These are phyloP conservation scores for Silene coronaria DNA, from an alignment of 179 eudicot species.

Conservation along the genomic window DNA sequence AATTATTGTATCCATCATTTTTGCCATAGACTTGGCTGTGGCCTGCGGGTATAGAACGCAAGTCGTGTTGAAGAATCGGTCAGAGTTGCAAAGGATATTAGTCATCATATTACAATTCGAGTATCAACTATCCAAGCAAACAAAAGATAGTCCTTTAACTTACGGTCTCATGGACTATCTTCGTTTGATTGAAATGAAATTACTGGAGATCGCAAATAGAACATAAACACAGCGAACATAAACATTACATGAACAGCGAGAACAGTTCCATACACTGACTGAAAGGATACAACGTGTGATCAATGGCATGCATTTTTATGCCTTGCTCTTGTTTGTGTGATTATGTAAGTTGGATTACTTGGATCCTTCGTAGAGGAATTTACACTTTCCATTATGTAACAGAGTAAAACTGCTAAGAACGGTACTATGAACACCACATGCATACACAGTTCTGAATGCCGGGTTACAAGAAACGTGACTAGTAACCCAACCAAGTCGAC, in stretches of 20 bases:
- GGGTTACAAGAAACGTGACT: slow-evolving; percentile 3
- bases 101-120: neutral
- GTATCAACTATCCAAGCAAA: neutral
- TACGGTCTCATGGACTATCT: neutral
- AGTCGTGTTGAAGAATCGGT: too few relatives aligned
- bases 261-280: neutral
- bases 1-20: too few relatives aligned
- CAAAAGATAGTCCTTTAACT: too few relatives aligned
- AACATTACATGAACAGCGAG: neutral
- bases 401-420: too few relatives aligned
- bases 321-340: neutral
- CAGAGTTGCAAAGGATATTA: too few relatives aligned
- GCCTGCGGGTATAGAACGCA: too few relatives aligned
- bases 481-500: slow-evolving; percentile 69
- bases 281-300: neutral
- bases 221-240: neutral
- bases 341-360: neutral
- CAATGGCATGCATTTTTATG: neutral
- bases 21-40: too few relatives aligned
- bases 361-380: neutral
- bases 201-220: neutral
- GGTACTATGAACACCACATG: neutral
- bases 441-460: slow-evolving; percentile 10
- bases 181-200: neutral
- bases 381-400: slow-evolving; percentile 9